Evolutionary conservation across 2,329 filamentous ascomycete species (phyloP), one percentile per base, ranked within the genome.

Genomic region (Clonostachys sp.): DNA sequence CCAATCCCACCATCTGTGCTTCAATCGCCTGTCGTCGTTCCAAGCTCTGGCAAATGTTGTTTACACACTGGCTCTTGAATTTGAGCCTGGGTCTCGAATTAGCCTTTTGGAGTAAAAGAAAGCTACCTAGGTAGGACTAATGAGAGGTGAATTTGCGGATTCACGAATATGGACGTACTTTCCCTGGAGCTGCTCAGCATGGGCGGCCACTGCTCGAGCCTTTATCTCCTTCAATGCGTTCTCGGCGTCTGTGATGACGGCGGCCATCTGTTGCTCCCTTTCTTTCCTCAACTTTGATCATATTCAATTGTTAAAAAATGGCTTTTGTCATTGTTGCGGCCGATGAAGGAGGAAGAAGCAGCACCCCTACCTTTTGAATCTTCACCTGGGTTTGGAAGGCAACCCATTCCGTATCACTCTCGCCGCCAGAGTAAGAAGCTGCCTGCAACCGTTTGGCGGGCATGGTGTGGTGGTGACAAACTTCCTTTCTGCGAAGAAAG

Each of bases 1-100:
- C 34, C 12, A 49, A 6, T 30, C 18, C 34, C 16, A 40, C 34
- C 38, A 49, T 47, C 16, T 47, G 18, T 14, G 14, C 39, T 20
- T 51, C 47, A 16, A 51, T 47, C 33, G 24, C n/a, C 6, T 16
- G 39, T 13, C 50, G 43, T 14, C 20, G 42, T 33, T 43, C 34
- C 14, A 51, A 24, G 34, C 36, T 45, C n/a, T 44, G 33, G 14
- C 42, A 10, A 12, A 51, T 34, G 14, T 13, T 35, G 9, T 34
- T 30, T 6, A 51, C 12, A n/a, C 45, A 38, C 10, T 42, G 17
- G 12, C 44, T 47, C n/a, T 49, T 43, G 12, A 42, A 34, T 35
- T 44, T 16, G 12, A 33, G 39, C 13, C 49, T 51, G 40, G 7
- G 33, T 20, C 10, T n/a, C 18, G 6, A 24, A n/a, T 44, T 34